phyloP scores from a whole-genome alignment of 306 rosid species.

The Leucaena leucocephala region DNA sequence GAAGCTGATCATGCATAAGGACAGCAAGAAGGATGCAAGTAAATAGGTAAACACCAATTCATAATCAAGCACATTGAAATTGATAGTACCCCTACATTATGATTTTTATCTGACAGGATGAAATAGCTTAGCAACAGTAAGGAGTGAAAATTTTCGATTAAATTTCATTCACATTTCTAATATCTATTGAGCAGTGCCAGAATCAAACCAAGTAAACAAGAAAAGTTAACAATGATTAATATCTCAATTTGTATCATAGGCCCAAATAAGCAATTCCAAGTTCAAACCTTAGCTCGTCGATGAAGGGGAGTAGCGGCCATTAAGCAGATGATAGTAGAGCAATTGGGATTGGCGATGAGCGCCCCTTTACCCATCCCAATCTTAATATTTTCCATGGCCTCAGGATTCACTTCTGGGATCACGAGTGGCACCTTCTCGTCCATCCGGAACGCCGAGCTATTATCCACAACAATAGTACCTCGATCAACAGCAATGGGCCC shows the following conservation, averaged over 20 bases:
- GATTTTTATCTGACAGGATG: background rate
- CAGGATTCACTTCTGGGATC: conserved; percentile 97
- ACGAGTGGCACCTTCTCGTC: conserved; percentile 79
- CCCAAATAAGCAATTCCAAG: background rate
- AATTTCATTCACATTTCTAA: background rate
- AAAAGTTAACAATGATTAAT: background rate
- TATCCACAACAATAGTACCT: conserved; percentile 88
- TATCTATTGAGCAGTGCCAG: background rate
- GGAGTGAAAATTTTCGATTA: background rate
- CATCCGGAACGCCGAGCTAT: conserved; percentile 97
- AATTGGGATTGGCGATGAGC: conserved; percentile 92
- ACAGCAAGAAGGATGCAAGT: conserved; percentile 3
- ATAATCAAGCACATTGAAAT: background rate
- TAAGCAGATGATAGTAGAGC: conserved; percentile 94
- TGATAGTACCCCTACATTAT: background rate
- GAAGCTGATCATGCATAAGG: conserved; percentile 7
- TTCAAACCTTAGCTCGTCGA: conserved; percentile 75
- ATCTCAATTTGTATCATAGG: background rate
- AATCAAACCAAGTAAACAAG: background rate
- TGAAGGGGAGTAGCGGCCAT: conserved; percentile 98
- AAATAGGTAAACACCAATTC: background rate
- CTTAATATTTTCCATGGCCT: conserved; percentile 75
- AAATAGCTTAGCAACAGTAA: background rate
- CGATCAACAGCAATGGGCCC: conserved; percentile 82
- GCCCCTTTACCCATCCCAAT: conserved; percentile 81